Evolutionary conservation across 176 grass and related monocot genomes (phyloP), one percentile per base, ranked within the genome.

Genomic region (Echinochloa phyllopogon): DNA sequence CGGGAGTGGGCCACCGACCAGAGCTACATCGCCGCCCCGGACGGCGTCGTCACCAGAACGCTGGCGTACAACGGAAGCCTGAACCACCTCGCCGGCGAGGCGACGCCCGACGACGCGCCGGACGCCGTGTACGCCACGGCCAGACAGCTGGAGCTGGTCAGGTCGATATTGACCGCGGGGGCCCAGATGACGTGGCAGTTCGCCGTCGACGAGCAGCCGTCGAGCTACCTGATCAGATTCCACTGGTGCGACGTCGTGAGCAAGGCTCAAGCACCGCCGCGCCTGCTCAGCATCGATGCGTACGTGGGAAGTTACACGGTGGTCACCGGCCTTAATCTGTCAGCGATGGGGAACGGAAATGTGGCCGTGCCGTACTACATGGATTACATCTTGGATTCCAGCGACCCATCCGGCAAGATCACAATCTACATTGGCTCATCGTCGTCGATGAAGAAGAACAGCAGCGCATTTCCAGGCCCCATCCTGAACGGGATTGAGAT

Each of bases 401-500:
- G 52, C 39, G 20, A 74, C 4, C 2, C 58, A 4, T 47, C 86
- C 24, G 66, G 77, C 53, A 86, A 52, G 65, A 89, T 97, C 20
- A 33, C 9, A 0, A 25, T 97, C 2, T 56, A 45, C 6, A 76
- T 97, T 1, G 90, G 47, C 17, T 73, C 95, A 5, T 33, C 65
- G 17, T 55, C 38, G 40, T 4, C 67, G 44, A 21, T 58, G 38
- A 47, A 87, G 43, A 11, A 18, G 21, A 79, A 77, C 77, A 86
- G 59, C 2, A 64, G 75, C 4, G 39, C 75, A 38, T 14, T 65
- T 2, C 86, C 81, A 5, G 81, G 40, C 20, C 84, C 88, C 21
- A 89, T 97, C 29, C 75, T 97, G 10, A 97, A 97, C 21, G 95
- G 95, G 0, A 69, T 97, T 4, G 95, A 97, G 86, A 97, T 97